These are phyloP conservation scores for Fusarium musae DNA, from an alignment of 2,329 filamentous ascomycete genomes.

Conservation along the genomic window DNA sequence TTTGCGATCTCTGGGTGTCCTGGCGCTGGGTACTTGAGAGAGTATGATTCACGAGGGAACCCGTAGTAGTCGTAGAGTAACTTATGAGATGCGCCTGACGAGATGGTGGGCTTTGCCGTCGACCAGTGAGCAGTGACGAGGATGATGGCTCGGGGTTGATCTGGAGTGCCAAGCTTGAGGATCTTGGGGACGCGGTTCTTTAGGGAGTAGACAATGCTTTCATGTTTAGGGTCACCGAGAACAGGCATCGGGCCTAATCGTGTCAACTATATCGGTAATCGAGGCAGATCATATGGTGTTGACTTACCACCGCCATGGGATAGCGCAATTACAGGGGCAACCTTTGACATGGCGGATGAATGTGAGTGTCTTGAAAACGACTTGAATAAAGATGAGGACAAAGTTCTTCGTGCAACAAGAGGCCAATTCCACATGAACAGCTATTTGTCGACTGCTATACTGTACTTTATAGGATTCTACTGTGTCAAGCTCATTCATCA, in stretches of 20 bases:
- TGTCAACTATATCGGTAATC: not conserved
- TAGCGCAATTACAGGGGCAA: constrained; percentile 59
- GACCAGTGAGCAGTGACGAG: constrained; percentile 70
- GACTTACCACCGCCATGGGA: constrained; percentile 60
- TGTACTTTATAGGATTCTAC: not conserved
- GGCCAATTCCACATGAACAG: constrained; percentile 28
- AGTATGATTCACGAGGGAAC: constrained; percentile 66
- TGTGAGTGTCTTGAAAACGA: not conserved
- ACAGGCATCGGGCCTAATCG: constrained; percentile 65
- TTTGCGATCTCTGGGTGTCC: constrained; percentile 65
- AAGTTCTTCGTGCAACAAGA: constrained; percentile 9
- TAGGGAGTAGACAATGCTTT: constrained; percentile 62
- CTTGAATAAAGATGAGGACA: not conserved
- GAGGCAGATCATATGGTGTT: not conserved
- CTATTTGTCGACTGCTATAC: not conserved
- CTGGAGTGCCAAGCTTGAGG: constrained; percentile 62
- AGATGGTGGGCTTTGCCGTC: constrained; percentile 60
- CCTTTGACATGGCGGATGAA: constrained; percentile 49
- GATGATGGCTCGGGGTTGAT: constrained; percentile 63
- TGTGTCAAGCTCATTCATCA: not conserved
- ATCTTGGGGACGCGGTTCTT: constrained; percentile 64
- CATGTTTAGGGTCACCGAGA: constrained; percentile 64
- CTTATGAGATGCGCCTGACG: constrained; percentile 57
- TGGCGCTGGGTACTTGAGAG: constrained; percentile 65
- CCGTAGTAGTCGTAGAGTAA: constrained; percentile 70